phyloP scores from a whole-genome alignment of 2,329 filamentous ascomycete species.

The Beauveria varroae region DNA sequence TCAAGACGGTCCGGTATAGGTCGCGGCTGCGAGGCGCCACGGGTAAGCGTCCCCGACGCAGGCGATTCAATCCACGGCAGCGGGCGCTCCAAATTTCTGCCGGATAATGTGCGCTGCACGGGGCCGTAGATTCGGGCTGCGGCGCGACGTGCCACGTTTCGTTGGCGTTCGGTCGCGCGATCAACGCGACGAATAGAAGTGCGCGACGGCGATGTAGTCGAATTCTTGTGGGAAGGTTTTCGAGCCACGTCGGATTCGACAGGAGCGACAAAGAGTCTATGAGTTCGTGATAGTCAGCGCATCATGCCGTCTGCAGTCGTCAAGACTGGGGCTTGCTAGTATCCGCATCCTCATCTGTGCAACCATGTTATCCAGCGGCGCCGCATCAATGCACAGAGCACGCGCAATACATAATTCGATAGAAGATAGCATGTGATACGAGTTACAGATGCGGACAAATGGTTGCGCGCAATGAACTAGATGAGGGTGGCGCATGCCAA shows the following conservation, averaged over 20 bases:
- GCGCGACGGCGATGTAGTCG: slow-evolving; percentile 25
- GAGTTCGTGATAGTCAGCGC: not conserved
- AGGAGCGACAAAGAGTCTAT: slow-evolving; percentile 39
- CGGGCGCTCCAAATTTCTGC: slow-evolving; percentile 13
- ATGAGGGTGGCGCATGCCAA: not conserved
- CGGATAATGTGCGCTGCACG: slow-evolving; percentile 18
- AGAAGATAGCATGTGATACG: not conserved
- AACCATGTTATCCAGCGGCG: not conserved
- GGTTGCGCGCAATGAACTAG: slow-evolving; percentile 1
- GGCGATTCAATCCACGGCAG: slow-evolving; percentile 19
- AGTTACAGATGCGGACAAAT: not conserved
- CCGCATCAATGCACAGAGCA: not conserved
- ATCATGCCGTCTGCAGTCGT: not conserved
- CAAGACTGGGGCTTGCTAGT: not conserved
- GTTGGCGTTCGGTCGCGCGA: slow-evolving; percentile 25
- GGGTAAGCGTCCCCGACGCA: not conserved
- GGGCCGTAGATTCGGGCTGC: slow-evolving; percentile 21
- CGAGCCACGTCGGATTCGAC: slow-evolving; percentile 35
- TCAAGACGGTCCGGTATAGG: not conserved
- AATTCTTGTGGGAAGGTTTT: slow-evolving; percentile 26
- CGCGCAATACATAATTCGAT: not conserved
- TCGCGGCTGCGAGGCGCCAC: too few species aligned
- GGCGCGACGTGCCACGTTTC: slow-evolving; percentile 16
- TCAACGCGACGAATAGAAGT: slow-evolving; percentile 33
- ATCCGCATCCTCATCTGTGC: not conserved